These are phyloP conservation scores for Colletotrichum sp. DNA, from an alignment of 2,329 filamentous ascomycete species.

Conservation along the genomic window DNA sequence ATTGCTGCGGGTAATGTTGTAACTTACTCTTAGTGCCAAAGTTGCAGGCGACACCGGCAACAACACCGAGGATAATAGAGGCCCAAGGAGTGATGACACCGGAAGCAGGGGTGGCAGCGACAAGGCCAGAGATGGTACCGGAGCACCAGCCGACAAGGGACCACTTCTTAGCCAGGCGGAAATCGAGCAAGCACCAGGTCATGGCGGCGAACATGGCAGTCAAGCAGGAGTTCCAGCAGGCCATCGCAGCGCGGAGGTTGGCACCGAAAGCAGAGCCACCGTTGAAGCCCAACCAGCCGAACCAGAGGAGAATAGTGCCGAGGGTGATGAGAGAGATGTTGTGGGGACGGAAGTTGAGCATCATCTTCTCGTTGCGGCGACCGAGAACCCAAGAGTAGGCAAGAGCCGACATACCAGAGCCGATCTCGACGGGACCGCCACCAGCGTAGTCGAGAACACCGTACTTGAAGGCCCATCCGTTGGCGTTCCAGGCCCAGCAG, in stretches of 20 bases:
- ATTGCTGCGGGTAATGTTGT: background rate
- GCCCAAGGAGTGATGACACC: conserved; percentile 73
- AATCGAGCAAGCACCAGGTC: conserved; percentile 96
- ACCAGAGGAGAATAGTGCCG: conserved; percentile 95
- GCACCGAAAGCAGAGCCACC: conserved; percentile 93
- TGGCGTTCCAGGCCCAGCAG: conserved; percentile 95
- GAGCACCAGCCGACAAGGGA: conserved; percentile 79
- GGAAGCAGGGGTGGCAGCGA: conserved; percentile 72
- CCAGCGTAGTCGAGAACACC: conserved; percentile 97
- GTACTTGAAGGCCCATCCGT: conserved; percentile 90
- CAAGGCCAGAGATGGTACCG: conserved; percentile 72
- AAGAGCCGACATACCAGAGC: conserved; percentile 88
- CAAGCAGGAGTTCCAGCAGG: conserved; percentile 97
- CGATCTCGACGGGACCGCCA: conserved; percentile 96
- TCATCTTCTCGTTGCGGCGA: conserved; percentile 97
- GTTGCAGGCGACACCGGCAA: conserved; percentile 70
- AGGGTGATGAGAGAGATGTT: conserved; percentile 98
- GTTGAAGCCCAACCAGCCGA: conserved; percentile 99
- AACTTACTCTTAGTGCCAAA: conserved; percentile 65
- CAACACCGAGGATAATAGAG: conserved; percentile 68
- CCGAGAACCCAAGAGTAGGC: conserved; percentile 97
- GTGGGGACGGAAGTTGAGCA: conserved; percentile 99
- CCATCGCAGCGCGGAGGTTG: conserved; percentile 92
- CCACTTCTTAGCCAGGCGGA: conserved; percentile 92
- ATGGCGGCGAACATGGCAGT: conserved; percentile 91